These are phyloP conservation scores for Erythrobasidium yunnanense DNA, from an alignment of 768 basidiomycete species.

Conservation along the genomic window DNA sequence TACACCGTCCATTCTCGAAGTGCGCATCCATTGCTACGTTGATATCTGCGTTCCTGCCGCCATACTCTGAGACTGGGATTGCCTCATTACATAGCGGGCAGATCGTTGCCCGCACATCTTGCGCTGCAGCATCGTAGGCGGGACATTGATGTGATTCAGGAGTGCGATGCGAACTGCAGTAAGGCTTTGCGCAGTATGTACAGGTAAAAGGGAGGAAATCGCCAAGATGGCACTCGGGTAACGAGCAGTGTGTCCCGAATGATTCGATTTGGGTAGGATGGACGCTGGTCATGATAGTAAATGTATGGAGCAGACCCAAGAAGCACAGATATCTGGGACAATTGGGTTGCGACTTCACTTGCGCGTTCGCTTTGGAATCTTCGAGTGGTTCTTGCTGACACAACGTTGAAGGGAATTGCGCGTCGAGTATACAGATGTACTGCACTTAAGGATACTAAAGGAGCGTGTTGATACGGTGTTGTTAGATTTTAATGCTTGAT, in stretches of 20 bases:
- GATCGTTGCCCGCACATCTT: neutral
- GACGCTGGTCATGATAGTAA: neutral
- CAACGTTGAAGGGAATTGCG: no score
- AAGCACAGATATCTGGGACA: no score
- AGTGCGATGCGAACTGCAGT: conserved; percentile 4
- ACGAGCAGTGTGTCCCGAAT: conserved; percentile 10
- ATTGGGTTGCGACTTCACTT: no score
- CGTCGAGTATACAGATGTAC: no score
- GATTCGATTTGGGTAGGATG: conserved; percentile 9
- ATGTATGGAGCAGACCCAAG: no score
- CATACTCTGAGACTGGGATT: neutral
- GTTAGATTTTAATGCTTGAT: no score
- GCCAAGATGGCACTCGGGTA: conserved; percentile 11
- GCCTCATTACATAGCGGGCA: conserved; percentile 4
- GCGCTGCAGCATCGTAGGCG: neutral
- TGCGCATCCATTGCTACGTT: conserved; percentile 12
- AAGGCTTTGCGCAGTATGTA: neutral
- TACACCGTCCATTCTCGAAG: conserved; percentile 1
- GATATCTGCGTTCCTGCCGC: conserved; percentile 10
- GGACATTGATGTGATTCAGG: conserved; percentile 7
- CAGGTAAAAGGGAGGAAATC: conserved; percentile 21
- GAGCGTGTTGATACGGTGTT: no score
- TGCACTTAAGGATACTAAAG: no score
- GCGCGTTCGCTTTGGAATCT: no score
- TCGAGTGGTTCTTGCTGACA: no score